These are phyloP conservation scores for Phylloporus sp. DNA, from an alignment of 768 basidiomycete species.

Conservation along the genomic window DNA sequence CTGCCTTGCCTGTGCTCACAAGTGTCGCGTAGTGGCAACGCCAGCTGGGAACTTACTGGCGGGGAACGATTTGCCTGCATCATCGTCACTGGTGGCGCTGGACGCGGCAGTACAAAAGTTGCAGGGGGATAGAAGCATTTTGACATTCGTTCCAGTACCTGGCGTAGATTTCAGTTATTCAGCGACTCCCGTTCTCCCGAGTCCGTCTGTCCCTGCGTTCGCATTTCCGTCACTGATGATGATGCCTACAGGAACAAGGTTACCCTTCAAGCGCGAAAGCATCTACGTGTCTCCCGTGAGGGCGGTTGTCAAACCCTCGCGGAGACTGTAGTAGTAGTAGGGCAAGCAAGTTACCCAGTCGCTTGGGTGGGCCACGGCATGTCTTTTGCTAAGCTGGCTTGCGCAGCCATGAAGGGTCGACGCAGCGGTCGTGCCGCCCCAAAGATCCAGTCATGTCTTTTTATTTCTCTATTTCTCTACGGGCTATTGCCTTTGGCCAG, in stretches of 20 bases:
- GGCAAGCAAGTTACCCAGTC: background rate
- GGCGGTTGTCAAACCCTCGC: conserved; percentile 13
- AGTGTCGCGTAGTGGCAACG: background rate
- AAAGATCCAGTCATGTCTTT: background rate
- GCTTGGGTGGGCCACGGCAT: background rate
- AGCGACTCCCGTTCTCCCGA: background rate
- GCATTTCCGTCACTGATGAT: background rate
- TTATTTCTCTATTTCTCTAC: background rate
- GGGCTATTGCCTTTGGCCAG: background rate
- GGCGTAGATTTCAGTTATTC: conserved; percentile 5
- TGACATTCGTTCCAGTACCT: background rate
- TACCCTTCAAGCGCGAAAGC: background rate
- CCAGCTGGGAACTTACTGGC: background rate
- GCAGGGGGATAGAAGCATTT: background rate
- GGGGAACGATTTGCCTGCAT: background rate
- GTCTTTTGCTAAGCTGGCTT: background rate
- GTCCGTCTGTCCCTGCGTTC: conserved; percentile 3
- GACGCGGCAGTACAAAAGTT: background rate
- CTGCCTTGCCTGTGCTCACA: background rate
- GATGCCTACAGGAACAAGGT: conserved; percentile 1
- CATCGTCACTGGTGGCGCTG: background rate
- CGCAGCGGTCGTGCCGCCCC: background rate
- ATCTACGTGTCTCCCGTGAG: conserved; percentile 7
- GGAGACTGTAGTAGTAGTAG: conserved; percentile 21
- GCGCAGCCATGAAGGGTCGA: background rate